phyloP scores from a whole-genome alignment of 331 rosid species.

The Ulmus americana region DNA sequence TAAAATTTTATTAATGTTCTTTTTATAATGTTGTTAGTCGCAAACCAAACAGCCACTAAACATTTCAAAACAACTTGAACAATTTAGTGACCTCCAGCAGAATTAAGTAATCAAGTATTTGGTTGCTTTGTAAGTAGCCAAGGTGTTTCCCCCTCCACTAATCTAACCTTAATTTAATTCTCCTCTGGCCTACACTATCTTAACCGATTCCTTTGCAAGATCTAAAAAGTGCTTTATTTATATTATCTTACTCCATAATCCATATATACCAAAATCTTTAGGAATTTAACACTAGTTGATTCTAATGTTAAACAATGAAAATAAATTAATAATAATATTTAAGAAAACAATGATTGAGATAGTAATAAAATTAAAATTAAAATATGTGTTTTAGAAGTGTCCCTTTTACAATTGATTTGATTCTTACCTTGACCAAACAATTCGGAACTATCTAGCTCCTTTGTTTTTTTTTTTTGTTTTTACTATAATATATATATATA shows the following conservation, averaged over 20 bases:
- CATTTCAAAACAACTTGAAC: too few relatives aligned
- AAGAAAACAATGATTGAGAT: neutral
- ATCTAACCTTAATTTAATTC: slow-evolving; percentile 32
- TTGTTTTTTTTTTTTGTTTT: neutral
- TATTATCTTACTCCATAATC: slow-evolving; percentile 19
- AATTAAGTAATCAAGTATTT: slow-evolving; percentile 15
- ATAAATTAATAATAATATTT: slow-evolving; percentile 5
- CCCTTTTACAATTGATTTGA: slow-evolving; percentile 8
- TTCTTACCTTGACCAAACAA: slow-evolving; percentile 13
- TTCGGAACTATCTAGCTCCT: slow-evolving; percentile 2
- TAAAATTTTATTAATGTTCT: too few relatives aligned
- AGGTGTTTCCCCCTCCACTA: slow-evolving; percentile 31
- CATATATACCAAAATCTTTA: neutral
- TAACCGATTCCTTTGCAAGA: slow-evolving; percentile 49
- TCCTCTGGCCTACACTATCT: slow-evolving; percentile 54
- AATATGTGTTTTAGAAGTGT: neutral
- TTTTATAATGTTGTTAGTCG: too few relatives aligned
- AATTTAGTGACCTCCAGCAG: slow-evolving; percentile 36
- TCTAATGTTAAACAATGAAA: neutral
- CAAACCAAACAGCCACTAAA: too few relatives aligned
- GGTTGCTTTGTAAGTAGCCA: slow-evolving; percentile 16
- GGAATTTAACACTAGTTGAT: neutral
- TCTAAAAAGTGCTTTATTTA: slow-evolving; percentile 48
- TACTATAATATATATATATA: neutral
- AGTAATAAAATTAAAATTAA: neutral